Percentiles rank a stretch among this genome's conserved stretches.
Evolutionary conservation across 202 grass and related monocot species (phyloP).

Genomic region (Brachypodium distachyon): DNA sequence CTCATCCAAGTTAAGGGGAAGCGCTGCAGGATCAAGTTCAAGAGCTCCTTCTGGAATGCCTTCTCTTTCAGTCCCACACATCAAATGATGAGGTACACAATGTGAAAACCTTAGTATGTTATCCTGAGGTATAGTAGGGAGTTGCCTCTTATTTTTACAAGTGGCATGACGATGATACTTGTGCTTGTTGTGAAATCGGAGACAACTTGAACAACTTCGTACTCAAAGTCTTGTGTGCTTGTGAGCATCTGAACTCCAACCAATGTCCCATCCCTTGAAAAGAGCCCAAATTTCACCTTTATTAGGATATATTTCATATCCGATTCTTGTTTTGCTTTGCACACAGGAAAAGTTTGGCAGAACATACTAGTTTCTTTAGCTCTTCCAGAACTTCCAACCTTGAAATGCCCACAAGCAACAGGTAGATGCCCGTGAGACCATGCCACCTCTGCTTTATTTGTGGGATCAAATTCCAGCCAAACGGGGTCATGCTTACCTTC

Average conservation of each 20-base stretch:
- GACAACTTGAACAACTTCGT: constrained; percentile 80
- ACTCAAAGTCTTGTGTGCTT: constrained; percentile 31
- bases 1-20: constrained; percentile 60
- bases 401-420: constrained; percentile 65
- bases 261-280: constrained; percentile 69
- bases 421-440: constrained; percentile 56
- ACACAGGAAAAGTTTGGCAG: constrained; percentile 45
- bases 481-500: constrained; percentile 26
- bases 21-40: constrained; percentile 75
- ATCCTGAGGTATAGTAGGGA: constrained; percentile 46
- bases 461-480: constrained; percentile 68
- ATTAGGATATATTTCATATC: constrained; percentile 69
- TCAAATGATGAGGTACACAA: constrained; percentile 45
- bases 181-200: constrained; percentile 51
- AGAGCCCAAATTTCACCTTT: constrained; percentile 83
- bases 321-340: constrained; percentile 33
- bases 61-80: constrained; percentile 58
- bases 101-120: constrained; percentile 87
- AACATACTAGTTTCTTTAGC: constrained; percentile 50
- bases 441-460: constrained; percentile 24
- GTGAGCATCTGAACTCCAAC: constrained; percentile 49
- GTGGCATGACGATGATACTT: constrained; percentile 49
- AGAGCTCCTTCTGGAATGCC: constrained; percentile 64
- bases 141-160: constrained; percentile 63
- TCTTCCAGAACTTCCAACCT: constrained; percentile 26